These are phyloP conservation scores for Aureococcus anophagefferens DNA, from an alignment of 108 stramenopile species.

Conservation along the genomic window DNA sequence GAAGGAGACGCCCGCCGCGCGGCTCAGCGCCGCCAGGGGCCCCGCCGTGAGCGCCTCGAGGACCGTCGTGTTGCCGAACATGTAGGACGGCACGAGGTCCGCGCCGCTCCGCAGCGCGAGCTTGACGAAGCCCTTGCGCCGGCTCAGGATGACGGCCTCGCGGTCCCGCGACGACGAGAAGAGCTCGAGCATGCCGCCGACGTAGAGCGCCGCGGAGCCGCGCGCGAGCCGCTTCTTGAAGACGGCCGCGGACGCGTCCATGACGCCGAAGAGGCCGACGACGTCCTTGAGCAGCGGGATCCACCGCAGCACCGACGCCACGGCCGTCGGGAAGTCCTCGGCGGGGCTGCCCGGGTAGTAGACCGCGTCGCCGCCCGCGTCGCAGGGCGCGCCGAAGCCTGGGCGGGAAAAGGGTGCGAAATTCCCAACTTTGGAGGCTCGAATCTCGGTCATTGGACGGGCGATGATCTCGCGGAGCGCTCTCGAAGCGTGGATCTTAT, in stretches of 20 bases:
- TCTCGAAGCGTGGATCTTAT: too few species aligned
- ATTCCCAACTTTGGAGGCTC: too few species aligned
- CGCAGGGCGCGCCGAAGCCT: too few species aligned
- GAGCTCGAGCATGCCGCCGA: conserved; percentile 71
- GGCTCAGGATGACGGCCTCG: conserved; percentile 50
- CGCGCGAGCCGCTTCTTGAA: conserved; percentile 31
- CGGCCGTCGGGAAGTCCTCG: conserved; percentile 21
- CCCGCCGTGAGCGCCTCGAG: conserved; percentile 45
- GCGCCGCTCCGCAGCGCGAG: conserved; percentile 59
- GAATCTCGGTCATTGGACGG: too few species aligned
- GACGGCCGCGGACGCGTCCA: conserved; percentile 43
- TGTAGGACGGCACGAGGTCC: conserved; percentile 58
- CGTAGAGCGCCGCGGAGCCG: conserved; percentile 47
- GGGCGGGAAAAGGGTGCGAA: too few species aligned
- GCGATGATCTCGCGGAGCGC: too few species aligned
- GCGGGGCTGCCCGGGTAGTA: neutral
- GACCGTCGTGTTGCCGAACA: conserved; percentile 66
- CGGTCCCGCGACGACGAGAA: conserved; percentile 53
- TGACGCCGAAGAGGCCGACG: conserved; percentile 62
- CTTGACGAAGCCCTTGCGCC: conserved; percentile 68
- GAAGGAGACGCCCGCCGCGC: conserved; percentile 51
- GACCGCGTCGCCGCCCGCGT: neutral
- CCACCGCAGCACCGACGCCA: conserved; percentile 20
- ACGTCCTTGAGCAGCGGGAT: conserved; percentile 60
- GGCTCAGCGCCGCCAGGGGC: conserved; percentile 41